Base-by-base conservation (phyloP, 495 filamentous ascomycete species). In the Penicillium fimorum region DNA sequence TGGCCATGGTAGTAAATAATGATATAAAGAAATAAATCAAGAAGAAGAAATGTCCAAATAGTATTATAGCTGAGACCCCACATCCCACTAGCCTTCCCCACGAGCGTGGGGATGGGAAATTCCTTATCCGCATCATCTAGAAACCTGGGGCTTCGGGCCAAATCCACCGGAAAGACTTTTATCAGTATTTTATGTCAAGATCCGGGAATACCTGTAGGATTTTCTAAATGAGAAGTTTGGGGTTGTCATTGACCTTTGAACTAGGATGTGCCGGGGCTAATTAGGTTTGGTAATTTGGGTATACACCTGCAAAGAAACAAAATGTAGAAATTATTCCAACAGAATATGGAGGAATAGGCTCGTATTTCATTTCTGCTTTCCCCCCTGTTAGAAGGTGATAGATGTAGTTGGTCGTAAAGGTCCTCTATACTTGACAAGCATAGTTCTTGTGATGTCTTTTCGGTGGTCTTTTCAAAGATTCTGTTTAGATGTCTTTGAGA, bases 71-170 rank as follows among this genome's bases (percentile, higher is more conserved):
- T 29, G 37, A n/a, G 53, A 57, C 61, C 64, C 61, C 64, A 64
- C 64, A 64, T 43, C 40, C 46, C 35, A 25, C 45, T 48, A 37
- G 48, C 38, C 62, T 49, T 64, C 65, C 56, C 65, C 65, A 68
- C 65, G 59, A 10, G 7, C 43, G 65, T 65, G 65, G 62, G 60
- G 65, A 65, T 47, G 65, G 65, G 46, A 59, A 59, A 68, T 38
- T 41, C 57, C 43, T 66, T 68, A 66, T 33, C 65, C 65, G 63
- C 40, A 27, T 4, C 25, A 4, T 30, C 54, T 62, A 56, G 56
- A 55, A 41, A 62, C 13, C 10, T 15, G 15, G 12, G 25, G 1
- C 13, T 27, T 18, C 37, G 9, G 30, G 35, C 53, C 60, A 64
- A 64, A 61, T 61, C 46, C 32, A 9, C 49, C 56, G 58, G 61